Conservation (phyloP, 768 basidiomycete species). For the Lactarius indigo region DNA sequence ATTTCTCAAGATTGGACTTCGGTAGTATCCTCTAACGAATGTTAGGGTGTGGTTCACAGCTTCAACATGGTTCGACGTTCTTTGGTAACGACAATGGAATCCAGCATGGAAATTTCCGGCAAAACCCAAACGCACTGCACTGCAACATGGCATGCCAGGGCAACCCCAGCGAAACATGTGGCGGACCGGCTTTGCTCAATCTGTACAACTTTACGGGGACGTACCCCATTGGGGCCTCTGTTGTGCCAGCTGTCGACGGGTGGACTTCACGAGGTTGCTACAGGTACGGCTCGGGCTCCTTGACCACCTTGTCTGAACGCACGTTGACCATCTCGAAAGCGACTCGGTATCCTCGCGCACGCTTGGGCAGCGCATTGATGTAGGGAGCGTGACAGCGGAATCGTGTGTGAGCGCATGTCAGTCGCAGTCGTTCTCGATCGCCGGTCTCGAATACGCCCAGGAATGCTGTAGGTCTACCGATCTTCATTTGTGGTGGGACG, state of each 20-base stretch:
- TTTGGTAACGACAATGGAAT: neutral
- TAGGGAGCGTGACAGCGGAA: conserved; percentile 5
- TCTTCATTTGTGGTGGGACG: neutral
- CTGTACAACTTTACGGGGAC: conserved; percentile 11
- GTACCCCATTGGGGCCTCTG: neutral
- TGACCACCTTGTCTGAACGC: neutral
- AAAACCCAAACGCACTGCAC: neutral
- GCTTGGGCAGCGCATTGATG: conserved; percentile 1
- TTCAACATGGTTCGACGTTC: conserved; percentile 1
- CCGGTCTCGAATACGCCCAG: conserved; percentile 6
- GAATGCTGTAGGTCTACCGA: neutral
- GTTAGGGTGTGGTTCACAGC: neutral
- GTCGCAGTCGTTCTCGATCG: neutral
- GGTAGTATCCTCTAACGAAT: neutral
- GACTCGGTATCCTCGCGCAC: neutral
- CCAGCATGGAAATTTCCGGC: neutral
- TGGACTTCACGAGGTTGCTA: neutral
- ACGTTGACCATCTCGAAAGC: neutral
- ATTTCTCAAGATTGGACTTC: neutral
- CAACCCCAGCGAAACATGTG: neutral
- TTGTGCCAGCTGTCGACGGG: neutral
- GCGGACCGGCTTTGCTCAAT: neutral
- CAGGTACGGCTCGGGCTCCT: neutral
- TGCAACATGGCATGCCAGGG: conserved; percentile 17
- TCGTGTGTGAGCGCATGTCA: neutral